These are phyloP conservation scores for Eragrostis curvula DNA, from an alignment of 176 grass and related monocot species.

Conservation along the genomic window DNA sequence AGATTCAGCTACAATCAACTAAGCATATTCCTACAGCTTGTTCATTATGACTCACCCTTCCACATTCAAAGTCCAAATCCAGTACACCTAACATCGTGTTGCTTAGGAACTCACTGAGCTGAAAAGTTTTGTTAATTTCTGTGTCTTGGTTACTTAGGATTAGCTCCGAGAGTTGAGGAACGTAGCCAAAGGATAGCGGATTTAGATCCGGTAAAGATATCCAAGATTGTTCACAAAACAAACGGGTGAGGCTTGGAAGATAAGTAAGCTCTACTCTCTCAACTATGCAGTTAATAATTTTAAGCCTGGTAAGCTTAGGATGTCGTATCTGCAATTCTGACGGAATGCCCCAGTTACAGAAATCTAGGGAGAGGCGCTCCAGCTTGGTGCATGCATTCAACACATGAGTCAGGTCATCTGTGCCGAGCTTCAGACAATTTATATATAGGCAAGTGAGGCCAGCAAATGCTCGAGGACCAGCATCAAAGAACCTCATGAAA, in stretches of 20 bases:
- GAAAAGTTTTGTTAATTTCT: not conserved
- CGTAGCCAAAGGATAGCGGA: not conserved
- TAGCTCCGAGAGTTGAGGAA: not conserved
- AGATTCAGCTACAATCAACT: too few species aligned
- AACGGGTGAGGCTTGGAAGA: not conserved
- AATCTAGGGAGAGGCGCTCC: too few species aligned
- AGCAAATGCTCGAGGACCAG: too few species aligned
- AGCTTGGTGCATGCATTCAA: too few species aligned
- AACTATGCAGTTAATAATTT: not conserved
- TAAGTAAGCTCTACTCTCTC: not conserved
- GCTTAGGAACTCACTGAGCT: not conserved
- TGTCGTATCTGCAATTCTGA: too few species aligned
- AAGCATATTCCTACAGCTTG: not conserved
- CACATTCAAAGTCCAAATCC: not conserved
- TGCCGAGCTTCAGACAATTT: not conserved
- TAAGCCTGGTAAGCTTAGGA: too few species aligned
- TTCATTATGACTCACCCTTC: not conserved
- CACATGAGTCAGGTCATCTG: too few species aligned
- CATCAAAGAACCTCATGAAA: too few species aligned
- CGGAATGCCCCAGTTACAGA: too few species aligned
- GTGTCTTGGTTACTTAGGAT: not conserved
- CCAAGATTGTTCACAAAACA: not conserved
- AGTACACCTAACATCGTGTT: not conserved
- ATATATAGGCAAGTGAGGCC: not conserved
- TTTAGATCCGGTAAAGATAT: not conserved